Evolutionary conservation across 805 yeast genomes (phyloP).

Genomic region (Cyberlindnera bimundalis): DNA sequence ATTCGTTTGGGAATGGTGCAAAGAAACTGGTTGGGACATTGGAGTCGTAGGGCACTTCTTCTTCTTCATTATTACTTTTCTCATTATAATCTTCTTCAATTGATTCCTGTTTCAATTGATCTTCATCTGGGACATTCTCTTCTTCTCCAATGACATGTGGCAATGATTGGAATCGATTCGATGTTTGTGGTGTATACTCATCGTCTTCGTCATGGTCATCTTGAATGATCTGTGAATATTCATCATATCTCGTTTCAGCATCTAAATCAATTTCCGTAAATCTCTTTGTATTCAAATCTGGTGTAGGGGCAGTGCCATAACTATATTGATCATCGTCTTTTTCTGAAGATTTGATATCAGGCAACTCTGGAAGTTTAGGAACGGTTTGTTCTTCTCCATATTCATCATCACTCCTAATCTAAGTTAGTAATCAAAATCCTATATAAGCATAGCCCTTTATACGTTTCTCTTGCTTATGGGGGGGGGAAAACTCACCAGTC

Average conservation of each 20-base stretch:
- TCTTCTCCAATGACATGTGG: background rate
- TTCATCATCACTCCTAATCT: constrained; percentile 21
- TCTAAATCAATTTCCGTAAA: constrained; percentile 27
- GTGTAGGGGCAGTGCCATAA: constrained; percentile 10
- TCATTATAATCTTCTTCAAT: background rate
- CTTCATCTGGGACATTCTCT: background rate
- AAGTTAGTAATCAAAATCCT: constrained; percentile 2
- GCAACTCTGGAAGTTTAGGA: constrained; percentile 10
- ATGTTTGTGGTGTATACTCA: constrained; percentile 17
- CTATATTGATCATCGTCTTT: constrained; percentile 8
- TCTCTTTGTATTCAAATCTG: constrained; percentile 4
- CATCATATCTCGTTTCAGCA: constrained; percentile 4
- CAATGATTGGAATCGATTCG: constrained; percentile 11
- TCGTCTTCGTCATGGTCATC: constrained; percentile 22
- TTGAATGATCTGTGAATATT: constrained; percentile 13
- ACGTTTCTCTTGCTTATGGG: too few species aligned
- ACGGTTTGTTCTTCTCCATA: constrained; percentile 1
- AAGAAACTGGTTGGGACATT: constrained; percentile 15
- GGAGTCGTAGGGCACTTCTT: constrained; percentile 8
- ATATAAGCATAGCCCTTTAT: too few species aligned
- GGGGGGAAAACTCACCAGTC: constrained; percentile 38
- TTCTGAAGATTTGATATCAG: background rate
- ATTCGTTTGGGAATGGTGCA: constrained; percentile 17
- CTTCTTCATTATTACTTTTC: background rate
- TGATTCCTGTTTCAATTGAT: too few species aligned